phyloP scores from a whole-genome alignment of 2,329 filamentous ascomycete genomes.

The Trichoderma harzianum region DNA sequence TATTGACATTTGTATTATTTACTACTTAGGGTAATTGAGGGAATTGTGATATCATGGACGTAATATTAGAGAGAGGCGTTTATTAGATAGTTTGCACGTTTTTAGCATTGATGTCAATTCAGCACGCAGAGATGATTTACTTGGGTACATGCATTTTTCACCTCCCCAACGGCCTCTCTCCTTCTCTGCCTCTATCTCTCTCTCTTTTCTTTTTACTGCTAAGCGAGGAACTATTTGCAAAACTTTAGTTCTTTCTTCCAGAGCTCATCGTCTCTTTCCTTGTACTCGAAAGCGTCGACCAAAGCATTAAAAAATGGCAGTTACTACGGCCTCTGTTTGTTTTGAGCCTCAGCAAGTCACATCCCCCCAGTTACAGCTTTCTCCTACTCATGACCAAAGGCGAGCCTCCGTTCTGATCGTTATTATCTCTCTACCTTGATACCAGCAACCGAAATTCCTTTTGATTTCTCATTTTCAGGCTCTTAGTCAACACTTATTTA shows the following conservation, averaged over 20 bases:
- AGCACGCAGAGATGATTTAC: background rate
- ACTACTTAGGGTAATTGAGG: background rate
- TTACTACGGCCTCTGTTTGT: background rate
- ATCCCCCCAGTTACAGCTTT: background rate
- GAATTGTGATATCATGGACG: background rate
- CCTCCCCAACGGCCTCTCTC: background rate
- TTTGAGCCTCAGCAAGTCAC: background rate
- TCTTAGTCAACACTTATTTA: constrained; percentile 16
- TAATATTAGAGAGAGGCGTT: background rate
- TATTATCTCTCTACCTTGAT: constrained; percentile 5
- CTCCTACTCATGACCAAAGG: background rate
- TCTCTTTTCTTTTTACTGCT: background rate
- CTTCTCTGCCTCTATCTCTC: accelerated
- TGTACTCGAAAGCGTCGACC: background rate
- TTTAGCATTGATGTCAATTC: background rate
- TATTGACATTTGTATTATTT: background rate
- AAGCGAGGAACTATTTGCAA: background rate
- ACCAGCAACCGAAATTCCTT: background rate
- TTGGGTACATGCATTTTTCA: background rate
- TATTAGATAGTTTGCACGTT: background rate
- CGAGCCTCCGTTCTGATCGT: background rate
- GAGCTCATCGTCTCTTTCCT: background rate
- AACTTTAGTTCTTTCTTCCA: background rate
- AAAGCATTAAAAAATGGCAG: background rate
- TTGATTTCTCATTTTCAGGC: constrained; percentile 7